Evolutionary conservation across 345 rosid genomes (phyloP).

Genomic region (Linum trigynum): DNA sequence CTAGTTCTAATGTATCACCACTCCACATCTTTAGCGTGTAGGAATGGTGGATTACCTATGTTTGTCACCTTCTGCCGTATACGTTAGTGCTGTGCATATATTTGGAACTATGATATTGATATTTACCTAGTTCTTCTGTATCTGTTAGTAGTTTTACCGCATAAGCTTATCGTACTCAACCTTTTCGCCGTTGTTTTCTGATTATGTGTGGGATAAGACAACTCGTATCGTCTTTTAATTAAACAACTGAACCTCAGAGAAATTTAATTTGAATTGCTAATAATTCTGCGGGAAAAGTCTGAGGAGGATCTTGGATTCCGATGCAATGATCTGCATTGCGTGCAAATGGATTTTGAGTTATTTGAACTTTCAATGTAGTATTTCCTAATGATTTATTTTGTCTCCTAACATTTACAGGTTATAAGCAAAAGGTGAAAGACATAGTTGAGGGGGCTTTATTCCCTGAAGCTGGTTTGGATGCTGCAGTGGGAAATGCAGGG

Average conservation of each 20-base stretch:
- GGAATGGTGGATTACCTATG: background rate
- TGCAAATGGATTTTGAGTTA: constrained; percentile 1
- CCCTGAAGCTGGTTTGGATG: constrained; percentile 75
- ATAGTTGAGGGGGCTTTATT: constrained; percentile 80
- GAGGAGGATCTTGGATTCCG: background rate
- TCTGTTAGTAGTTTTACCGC: background rate
- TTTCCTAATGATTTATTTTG: background rate
- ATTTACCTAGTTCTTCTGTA: background rate
- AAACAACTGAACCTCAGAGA: too few relatives aligned
- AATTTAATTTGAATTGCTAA: too few relatives aligned
- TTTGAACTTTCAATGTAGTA: background rate
- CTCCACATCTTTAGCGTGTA: background rate
- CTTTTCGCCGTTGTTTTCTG: background rate
- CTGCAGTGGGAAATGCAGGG: constrained; percentile 66
- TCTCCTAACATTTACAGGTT: constrained; percentile 42
- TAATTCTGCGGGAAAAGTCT: background rate
- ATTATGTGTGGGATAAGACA: background rate
- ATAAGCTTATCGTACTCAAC: background rate
- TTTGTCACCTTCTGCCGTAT: background rate
- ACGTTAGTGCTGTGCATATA: background rate
- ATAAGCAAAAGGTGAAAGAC: constrained; percentile 58
- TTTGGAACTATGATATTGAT: background rate
- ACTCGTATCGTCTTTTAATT: too few relatives aligned
- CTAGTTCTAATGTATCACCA: background rate
- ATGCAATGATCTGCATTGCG: background rate